These are phyloP conservation scores for Sugiyamaella qingdaonensis DNA, from an alignment of 805 yeast genomes.

Conservation along the genomic window DNA sequence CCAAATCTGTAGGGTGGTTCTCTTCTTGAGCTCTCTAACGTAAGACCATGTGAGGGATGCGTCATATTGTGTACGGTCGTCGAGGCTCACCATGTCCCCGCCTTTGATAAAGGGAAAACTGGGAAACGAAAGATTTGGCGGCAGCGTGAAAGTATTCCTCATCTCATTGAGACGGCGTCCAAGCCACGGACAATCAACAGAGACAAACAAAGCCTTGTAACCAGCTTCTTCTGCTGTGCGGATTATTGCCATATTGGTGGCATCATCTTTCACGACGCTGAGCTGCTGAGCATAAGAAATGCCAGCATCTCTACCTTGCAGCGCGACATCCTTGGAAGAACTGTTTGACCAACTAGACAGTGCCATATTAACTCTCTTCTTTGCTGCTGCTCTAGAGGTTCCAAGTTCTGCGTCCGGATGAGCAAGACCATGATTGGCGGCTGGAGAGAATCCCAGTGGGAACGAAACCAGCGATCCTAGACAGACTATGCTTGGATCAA, in stretches of 20 bases:
- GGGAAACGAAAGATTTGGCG: constrained; percentile 28
- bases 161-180: constrained; percentile 51
- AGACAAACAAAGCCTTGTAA: constrained; percentile 45
- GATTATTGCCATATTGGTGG: constrained; percentile 25
- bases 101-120: constrained; percentile 21
- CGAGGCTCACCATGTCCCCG: constrained; percentile 24
- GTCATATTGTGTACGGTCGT: constrained; percentile 18
- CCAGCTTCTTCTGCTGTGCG: constrained; percentile 30
- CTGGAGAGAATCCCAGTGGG: constrained; percentile 36
- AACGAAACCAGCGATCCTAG: constrained; percentile 26
- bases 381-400: constrained; percentile 32
- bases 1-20: constrained; percentile 44
- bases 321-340: constrained; percentile 27
- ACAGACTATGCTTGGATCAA: constrained; percentile 20
- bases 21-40: constrained; percentile 27
- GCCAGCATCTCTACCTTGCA: constrained; percentile 23
- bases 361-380: constrained; percentile 30
- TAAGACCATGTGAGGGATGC: constrained; percentile 22
- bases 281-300: constrained; percentile 26
- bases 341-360: constrained; percentile 26
- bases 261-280: constrained; percentile 29
- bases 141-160: constrained; percentile 28
- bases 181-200: constrained; percentile 54
- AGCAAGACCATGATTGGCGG: constrained; percentile 33
- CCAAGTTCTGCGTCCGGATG: constrained; percentile 33